phyloP scores from a whole-genome alignment of 306 rosid species.

The Glycine soja region DNA sequence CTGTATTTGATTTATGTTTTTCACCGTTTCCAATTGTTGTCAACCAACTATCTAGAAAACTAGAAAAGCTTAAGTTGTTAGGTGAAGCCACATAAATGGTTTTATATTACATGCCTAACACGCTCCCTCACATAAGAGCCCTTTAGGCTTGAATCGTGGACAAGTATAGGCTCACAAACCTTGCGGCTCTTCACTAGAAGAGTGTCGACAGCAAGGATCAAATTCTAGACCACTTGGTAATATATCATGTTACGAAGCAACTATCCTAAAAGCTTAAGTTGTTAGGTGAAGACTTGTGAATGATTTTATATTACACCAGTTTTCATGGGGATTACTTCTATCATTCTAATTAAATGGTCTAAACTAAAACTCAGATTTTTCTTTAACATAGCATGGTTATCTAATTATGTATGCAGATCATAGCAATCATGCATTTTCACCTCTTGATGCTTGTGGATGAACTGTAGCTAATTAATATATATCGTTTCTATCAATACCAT shows the following conservation, averaged over 20 bases:
- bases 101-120: background rate
- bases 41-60: background rate
- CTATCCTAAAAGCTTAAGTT: background rate
- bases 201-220: background rate
- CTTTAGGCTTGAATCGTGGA: background rate
- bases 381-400: background rate
- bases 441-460: slow-evolving; percentile 30
- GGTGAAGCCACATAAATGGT: slow-evolving; percentile 1
- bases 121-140: background rate
- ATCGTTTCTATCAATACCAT: background rate
- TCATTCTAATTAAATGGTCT: slow-evolving; percentile 25
- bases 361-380: slow-evolving; percentile 26
- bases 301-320: slow-evolving; percentile 3
- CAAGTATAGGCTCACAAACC: background rate
- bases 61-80: background rate
- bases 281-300: background rate
- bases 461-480: background rate
- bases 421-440: slow-evolving; percentile 30
- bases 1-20: background rate
- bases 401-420: slow-evolving; percentile 22
- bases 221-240: background rate
- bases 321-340: slow-evolving; percentile 24
- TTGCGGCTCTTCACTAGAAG: background rate
- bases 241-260: background rate
- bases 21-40: background rate